These are phyloP conservation scores for Dalbergia oliveri DNA, from an alignment of 306 rosid species.

Conservation along the genomic window DNA sequence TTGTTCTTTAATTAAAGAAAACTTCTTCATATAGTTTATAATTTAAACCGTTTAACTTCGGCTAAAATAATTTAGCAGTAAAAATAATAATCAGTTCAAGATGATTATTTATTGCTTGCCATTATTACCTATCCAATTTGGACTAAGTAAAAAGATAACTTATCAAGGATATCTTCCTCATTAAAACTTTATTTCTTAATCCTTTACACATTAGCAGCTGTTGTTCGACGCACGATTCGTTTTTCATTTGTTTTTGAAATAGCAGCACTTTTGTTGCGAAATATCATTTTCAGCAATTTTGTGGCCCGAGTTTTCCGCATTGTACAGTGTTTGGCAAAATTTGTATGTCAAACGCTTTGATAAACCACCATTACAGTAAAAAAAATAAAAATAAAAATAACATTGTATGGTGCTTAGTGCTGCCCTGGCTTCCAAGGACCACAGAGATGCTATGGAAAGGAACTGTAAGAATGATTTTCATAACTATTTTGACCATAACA, in stretches of 20 bases:
- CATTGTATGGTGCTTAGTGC: too few species aligned
- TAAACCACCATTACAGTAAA: neutral
- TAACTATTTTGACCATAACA: neutral
- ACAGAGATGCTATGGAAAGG: too few species aligned
- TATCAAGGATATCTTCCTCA: neutral
- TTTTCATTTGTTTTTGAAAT: neutral
- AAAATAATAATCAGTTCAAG: neutral
- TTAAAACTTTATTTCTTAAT: neutral
- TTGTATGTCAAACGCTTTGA: too few species aligned
- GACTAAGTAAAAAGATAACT: neutral
- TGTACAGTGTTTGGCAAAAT: too few species aligned
- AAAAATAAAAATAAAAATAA: neutral
- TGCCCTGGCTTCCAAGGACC: too few species aligned
- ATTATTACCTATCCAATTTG: slow-evolving; percentile 17
- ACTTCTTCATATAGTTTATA: neutral
- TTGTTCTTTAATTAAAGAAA: neutral
- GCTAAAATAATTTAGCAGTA: neutral
- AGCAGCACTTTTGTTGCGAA: too few species aligned
- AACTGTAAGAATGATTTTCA: neutral
- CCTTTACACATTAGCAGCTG: neutral
- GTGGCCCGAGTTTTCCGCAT: too few species aligned
- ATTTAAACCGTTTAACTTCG: neutral
- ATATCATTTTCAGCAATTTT: too few species aligned
- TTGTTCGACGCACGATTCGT: neutral
- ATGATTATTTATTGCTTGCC: neutral